Evolutionary conservation across 352 stramenopile species (phyloP).

Genomic region (Pythium vanterpoolii): DNA sequence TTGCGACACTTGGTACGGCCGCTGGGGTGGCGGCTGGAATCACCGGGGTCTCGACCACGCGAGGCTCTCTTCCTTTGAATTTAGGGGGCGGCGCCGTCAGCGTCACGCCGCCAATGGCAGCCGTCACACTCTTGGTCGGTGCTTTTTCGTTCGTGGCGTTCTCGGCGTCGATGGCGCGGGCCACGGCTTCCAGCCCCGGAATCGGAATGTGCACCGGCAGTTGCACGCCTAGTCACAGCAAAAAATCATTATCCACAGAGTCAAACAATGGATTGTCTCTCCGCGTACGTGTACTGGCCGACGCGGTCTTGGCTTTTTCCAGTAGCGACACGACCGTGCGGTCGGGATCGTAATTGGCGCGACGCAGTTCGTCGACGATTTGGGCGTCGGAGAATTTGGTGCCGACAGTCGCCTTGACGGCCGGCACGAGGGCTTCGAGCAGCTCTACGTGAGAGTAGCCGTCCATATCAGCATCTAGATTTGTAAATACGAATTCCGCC

Average conservation of each 20-base stretch:
- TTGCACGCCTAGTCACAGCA: constrained; percentile 25
- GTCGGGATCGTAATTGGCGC: constrained; percentile 77
- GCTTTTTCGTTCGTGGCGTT: constrained; percentile 4
- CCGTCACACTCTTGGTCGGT: constrained; percentile 38
- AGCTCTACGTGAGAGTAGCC: constrained; percentile 29
- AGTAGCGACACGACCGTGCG: constrained; percentile 68
- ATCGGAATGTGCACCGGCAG: constrained; percentile 68
- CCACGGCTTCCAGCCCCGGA: constrained; percentile 57
- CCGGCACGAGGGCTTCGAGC: constrained; percentile 50
- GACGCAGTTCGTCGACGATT: constrained; percentile 63
- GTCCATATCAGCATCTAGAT: not conserved
- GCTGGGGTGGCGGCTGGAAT: not conserved
- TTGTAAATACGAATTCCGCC: not conserved
- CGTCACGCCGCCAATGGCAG: constrained; percentile 39
- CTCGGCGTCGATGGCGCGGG: constrained; percentile 43
- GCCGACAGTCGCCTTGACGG: constrained; percentile 51
- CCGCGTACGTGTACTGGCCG: constrained; percentile 18
- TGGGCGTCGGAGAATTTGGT: constrained; percentile 53
- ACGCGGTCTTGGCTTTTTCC: constrained; percentile 61
- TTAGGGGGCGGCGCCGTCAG: constrained; percentile 2
- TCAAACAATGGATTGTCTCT: not conserved
- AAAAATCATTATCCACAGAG: not conserved
- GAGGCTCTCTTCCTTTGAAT: constrained; percentile 12
- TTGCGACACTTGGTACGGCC: constrained; percentile 6
- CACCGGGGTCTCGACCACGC: not conserved